Percentiles rank a stretch among this genome's conserved stretches.
phyloP scores from a whole-genome alignment of 306 rosid genomes.

The Prunus armeniaca region DNA sequence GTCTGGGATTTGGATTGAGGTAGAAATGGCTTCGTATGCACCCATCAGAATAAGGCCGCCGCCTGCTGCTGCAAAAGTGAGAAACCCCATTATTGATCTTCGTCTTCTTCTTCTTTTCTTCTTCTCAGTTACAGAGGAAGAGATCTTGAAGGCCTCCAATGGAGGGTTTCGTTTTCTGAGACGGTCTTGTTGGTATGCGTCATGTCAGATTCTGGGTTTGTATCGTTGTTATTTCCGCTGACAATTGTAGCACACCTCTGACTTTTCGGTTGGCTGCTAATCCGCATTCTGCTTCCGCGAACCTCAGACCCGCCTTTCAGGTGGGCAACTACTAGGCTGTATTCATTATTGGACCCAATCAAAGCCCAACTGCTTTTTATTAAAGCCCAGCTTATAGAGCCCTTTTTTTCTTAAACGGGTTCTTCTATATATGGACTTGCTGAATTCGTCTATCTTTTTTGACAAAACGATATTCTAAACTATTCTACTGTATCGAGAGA shows the following conservation, averaged over 20 bases:
- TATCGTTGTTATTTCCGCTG: background rate
- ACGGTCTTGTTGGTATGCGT: background rate
- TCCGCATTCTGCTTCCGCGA: background rate
- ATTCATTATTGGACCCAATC: too few relatives aligned
- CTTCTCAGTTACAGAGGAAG: background rate
- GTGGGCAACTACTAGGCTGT: too few relatives aligned
- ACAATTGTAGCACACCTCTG: background rate
- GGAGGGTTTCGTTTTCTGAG: background rate
- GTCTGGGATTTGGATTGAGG: slow-evolving; percentile 16
- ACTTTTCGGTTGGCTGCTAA: background rate
- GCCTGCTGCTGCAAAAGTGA: slow-evolving; percentile 53
- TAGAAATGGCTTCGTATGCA: slow-evolving; percentile 38
- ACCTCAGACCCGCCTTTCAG: too few relatives aligned
- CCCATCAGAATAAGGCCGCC: slow-evolving; percentile 59
- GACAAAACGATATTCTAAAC: too few relatives aligned
- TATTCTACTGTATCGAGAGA: rapidly evolving
- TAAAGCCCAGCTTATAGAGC: too few relatives aligned
- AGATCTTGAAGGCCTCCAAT: background rate
- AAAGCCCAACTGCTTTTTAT: background rate
- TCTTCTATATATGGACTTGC: too few relatives aligned
- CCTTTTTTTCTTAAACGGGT: too few relatives aligned
- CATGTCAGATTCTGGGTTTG: background rate
- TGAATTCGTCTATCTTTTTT: rapidly evolving
- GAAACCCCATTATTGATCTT: slow-evolving; percentile 45
- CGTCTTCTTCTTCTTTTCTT: background rate